phyloP scores from a whole-genome alignment of 805 yeast genomes.

The Nakazawaea ambrosiae region DNA sequence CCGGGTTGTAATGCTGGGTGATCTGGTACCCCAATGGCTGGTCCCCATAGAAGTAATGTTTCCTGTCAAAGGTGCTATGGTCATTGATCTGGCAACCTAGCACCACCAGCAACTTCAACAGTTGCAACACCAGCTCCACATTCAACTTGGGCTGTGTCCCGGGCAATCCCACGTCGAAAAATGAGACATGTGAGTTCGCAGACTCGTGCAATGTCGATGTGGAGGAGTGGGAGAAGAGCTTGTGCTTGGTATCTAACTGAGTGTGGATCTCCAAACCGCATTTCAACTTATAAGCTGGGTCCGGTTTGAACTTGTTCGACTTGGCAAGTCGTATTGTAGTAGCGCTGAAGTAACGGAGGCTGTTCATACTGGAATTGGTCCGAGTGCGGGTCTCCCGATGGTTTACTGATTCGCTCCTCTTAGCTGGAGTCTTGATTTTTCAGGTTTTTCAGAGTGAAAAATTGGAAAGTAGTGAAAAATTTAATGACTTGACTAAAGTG shows the following conservation, averaged over 20 bases:
- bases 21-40: constrained; percentile 96
- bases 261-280: constrained; percentile 95
- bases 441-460: too few relatives aligned
- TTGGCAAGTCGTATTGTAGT: too few relatives aligned
- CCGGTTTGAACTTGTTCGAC: neutral
- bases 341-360: too few relatives aligned
- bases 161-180: constrained; percentile 80
- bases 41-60: constrained; percentile 94
- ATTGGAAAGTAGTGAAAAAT: too few relatives aligned
- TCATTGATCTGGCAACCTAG: constrained; percentile 51
- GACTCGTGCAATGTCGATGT: constrained; percentile 41
- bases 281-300: constrained; percentile 31
- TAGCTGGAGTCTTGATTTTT: too few relatives aligned
- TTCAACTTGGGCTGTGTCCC: constrained; percentile 88
- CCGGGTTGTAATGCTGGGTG: constrained; percentile 80
- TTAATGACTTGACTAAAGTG: too few relatives aligned
- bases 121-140: constrained; percentile 62
- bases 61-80: constrained; percentile 74
- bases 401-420: too few relatives aligned
- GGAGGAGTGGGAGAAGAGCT: constrained; percentile 67
- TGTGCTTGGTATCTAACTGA: constrained; percentile 66
- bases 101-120: constrained; percentile 68
- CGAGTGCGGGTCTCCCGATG: too few relatives aligned
- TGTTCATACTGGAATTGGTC: too few relatives aligned
- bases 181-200: constrained; percentile 58